Evolutionary conservation across 345 rosid genomes (phyloP).

Genomic region (Kandelia obovata): DNA sequence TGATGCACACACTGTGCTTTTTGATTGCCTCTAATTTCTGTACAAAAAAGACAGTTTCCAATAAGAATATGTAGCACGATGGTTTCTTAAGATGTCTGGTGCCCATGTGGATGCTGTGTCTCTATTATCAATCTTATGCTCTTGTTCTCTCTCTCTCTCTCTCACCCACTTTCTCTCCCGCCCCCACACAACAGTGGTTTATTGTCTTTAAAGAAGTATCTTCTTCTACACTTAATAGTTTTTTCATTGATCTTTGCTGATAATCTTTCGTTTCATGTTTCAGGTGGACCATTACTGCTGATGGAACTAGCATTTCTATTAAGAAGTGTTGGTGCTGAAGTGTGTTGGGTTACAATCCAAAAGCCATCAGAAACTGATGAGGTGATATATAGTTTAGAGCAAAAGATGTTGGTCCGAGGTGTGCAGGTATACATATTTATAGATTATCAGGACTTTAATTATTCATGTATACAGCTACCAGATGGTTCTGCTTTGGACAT

Average conservation of each 20-base stretch:
- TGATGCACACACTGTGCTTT: too few relatives aligned
- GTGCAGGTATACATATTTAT: conserved; percentile 49
- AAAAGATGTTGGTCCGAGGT: conserved; percentile 80
- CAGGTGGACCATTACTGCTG: conserved; percentile 82
- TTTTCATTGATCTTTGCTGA: background rate
- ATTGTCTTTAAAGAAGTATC: too few relatives aligned
- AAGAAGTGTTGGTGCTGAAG: conserved; percentile 66
- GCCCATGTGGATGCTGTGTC: too few relatives aligned
- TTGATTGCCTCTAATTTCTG: too few relatives aligned
- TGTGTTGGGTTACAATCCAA: conserved; percentile 81
- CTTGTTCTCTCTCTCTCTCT: too few relatives aligned
- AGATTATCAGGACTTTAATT: background rate
- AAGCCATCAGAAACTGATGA: conserved; percentile 56
- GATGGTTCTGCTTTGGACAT: background rate
- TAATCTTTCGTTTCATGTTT: background rate
- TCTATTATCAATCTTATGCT: too few relatives aligned
- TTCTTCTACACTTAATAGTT: background rate
- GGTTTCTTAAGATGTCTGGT: too few relatives aligned
- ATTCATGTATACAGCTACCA: background rate
- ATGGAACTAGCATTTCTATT: conserved; percentile 88
- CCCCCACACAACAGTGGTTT: too few relatives aligned
- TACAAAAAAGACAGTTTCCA: too few relatives aligned
- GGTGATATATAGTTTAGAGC: conserved; percentile 65
- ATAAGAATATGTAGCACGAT: too few relatives aligned
- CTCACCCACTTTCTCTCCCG: too few relatives aligned